These are phyloP conservation scores for Papiliotrema laurentii DNA, from an alignment of 1,284 basidiomycete species.

Conservation along the genomic window DNA sequence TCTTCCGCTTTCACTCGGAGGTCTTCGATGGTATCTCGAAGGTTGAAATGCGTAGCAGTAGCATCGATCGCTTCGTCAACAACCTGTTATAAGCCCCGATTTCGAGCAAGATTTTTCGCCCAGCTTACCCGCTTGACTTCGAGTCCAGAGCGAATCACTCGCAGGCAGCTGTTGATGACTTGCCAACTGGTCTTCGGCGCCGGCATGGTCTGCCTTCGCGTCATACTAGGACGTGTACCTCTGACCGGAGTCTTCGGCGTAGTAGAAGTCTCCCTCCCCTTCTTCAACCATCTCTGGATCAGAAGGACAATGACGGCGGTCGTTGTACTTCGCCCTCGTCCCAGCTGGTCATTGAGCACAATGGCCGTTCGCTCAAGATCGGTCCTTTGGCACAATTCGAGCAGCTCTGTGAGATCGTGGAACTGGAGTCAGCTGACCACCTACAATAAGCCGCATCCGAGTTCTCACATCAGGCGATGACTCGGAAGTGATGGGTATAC, in stretches of 20 bases:
- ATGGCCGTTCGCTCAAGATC: conserved; percentile 71
- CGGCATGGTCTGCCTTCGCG: conserved; percentile 5
- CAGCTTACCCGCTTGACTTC: conserved; percentile 64
- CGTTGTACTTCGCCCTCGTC: conserved; percentile 86
- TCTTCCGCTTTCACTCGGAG: conserved; percentile 61
- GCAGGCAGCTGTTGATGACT: conserved; percentile 69
- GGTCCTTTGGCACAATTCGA: conserved; percentile 75
- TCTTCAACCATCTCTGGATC: conserved; percentile 75
- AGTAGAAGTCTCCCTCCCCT: neutral
- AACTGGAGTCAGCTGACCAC: conserved; percentile 39
- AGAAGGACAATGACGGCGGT: conserved; percentile 83
- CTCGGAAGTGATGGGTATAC: conserved; percentile 83
- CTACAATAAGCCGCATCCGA: neutral
- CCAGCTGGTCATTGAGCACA: conserved; percentile 94
- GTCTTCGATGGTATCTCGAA: conserved; percentile 85
- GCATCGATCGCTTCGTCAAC: conserved; percentile 92
- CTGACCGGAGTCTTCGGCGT: conserved; percentile 9
- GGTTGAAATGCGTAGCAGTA: conserved; percentile 76
- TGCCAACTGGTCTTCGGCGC: conserved; percentile 51
- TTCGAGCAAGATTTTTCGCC: neutral
- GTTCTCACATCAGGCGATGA: conserved; percentile 48
- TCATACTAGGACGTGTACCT: conserved; percentile 5
- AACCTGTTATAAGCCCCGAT: conserved; percentile 36
- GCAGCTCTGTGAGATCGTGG: conserved; percentile 60
- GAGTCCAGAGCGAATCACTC: conserved; percentile 86